Evolutionary conservation across 2,329 filamentous ascomycete genomes (phyloP).

Genomic region (Calonectria fujianensis): DNA sequence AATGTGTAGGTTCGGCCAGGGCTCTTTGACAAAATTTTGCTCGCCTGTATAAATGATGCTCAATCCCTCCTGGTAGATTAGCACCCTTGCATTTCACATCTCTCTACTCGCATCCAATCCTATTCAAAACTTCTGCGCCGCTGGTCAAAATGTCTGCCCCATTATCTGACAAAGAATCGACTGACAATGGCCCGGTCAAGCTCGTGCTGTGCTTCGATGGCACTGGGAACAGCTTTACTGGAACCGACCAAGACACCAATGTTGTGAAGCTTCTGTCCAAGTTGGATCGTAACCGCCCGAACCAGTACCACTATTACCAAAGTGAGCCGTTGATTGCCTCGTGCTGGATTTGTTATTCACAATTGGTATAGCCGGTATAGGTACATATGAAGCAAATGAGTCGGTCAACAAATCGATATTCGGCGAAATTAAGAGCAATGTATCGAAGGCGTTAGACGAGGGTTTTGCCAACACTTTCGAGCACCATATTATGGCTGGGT

Average conservation of each 20-base stretch:
- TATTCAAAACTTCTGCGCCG: background rate
- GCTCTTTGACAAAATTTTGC: background rate
- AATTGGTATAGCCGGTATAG: slow-evolving; percentile 64
- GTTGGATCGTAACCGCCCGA: slow-evolving; percentile 65
- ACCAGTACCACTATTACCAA: slow-evolving; percentile 71
- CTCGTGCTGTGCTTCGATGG: slow-evolving; percentile 70
- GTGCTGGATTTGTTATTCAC: background rate
- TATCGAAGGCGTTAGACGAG: slow-evolving; percentile 64
- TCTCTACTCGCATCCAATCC: background rate
- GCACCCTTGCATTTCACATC: background rate
- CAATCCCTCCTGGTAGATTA: background rate
- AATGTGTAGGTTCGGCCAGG: background rate
- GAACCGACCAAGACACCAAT: slow-evolving; percentile 70
- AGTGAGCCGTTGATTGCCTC: slow-evolving; percentile 55
- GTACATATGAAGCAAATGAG: slow-evolving; percentile 68
- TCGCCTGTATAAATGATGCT: background rate
- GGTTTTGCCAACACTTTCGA: slow-evolving; percentile 69
- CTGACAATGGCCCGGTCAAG: slow-evolving; percentile 50
- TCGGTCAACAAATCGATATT: slow-evolving; percentile 61
- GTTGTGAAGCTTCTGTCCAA: slow-evolving; percentile 70
- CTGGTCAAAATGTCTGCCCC: background rate
- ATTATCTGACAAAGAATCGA: background rate
- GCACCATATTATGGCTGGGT: slow-evolving; percentile 71
- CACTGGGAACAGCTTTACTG: slow-evolving; percentile 68
- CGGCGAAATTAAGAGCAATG: slow-evolving; percentile 58